Conservation (phyloP, 2,329 filamentous ascomycete genomes). For the Diatrype stigma region DNA sequence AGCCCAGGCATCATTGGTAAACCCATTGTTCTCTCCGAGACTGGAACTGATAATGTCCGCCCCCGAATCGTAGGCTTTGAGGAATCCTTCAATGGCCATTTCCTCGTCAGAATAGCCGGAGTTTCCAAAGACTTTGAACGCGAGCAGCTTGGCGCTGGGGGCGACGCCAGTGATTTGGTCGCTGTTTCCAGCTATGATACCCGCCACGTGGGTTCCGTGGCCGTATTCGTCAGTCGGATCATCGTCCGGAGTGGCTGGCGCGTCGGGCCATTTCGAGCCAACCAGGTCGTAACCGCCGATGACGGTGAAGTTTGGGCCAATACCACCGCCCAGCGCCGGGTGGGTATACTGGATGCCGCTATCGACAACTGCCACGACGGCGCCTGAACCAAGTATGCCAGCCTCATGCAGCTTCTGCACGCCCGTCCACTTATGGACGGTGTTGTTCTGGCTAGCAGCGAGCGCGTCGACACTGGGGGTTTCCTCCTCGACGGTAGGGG, state of each 20-base stretch:
- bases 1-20: constrained; percentile 37
- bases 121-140: constrained; percentile 18
- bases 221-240: constrained; percentile 17
- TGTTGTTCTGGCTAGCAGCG: constrained; percentile 14
- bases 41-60: constrained; percentile 22
- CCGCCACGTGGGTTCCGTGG: constrained; percentile 20
- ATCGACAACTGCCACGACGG: constrained; percentile 18
- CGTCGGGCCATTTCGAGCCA: constrained; percentile 14
- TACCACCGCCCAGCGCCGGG: constrained; percentile 20
- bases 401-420: constrained; percentile 17
- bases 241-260: constrained; percentile 13
- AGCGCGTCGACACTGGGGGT: constrained; percentile 15
- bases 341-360: constrained; percentile 20
- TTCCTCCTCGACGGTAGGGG: constrained; percentile 12
- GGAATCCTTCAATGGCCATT: constrained; percentile 17
- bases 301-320: constrained; percentile 19
- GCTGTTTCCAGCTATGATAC: constrained; percentile 18
- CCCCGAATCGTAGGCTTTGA: constrained; percentile 19
- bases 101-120: constrained; percentile 18
- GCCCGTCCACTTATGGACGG: constrained; percentile 17
- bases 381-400: constrained; percentile 21
- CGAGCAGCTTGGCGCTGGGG: constrained; percentile 17
- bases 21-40: constrained; percentile 16
- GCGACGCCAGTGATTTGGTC: constrained; percentile 21
- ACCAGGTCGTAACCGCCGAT: constrained; percentile 20